Conservation (phyloP, 2,329 filamentous ascomycete species). For the Monilinia aucupariae region DNA sequence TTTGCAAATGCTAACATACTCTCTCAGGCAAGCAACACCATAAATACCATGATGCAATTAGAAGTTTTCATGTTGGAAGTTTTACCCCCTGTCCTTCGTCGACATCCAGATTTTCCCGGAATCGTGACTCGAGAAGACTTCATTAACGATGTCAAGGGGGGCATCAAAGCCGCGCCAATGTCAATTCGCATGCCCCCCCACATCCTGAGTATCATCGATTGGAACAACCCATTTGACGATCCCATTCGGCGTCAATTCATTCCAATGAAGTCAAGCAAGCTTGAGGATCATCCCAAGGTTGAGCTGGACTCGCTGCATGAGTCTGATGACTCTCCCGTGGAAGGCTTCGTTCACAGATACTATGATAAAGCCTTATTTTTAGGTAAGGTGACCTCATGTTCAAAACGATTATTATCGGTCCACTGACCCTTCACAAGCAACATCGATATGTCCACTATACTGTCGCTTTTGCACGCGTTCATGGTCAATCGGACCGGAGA, state of each 20-base stretch:
- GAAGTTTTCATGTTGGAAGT: slow-evolving; percentile 44
- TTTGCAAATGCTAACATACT: not conserved
- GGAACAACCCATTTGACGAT: slow-evolving; percentile 53
- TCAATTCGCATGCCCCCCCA: slow-evolving; percentile 56
- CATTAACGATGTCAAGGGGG: slow-evolving; percentile 48
- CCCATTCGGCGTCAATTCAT: slow-evolving; percentile 57
- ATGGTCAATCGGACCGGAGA: slow-evolving; percentile 52
- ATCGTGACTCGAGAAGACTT: slow-evolving; percentile 48
- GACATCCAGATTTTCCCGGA: slow-evolving; percentile 31
- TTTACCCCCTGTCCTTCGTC: slow-evolving; percentile 47
- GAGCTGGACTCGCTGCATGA: slow-evolving; percentile 56
- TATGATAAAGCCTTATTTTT: slow-evolving; percentile 58
- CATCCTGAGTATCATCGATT: slow-evolving; percentile 53
- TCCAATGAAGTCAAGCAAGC: slow-evolving; percentile 48
- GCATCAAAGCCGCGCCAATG: slow-evolving; percentile 53
- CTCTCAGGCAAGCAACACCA: slow-evolving; percentile 1
- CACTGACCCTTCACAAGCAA: slow-evolving; percentile 40
- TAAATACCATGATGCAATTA: slow-evolving; percentile 31
- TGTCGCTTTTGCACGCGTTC: slow-evolving; percentile 59
- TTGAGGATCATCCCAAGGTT: slow-evolving; percentile 50
- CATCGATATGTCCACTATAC: slow-evolving; percentile 56
- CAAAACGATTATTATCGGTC: not conserved
- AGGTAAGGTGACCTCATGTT: slow-evolving; percentile 38
- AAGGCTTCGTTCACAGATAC: slow-evolving; percentile 58
- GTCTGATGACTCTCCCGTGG: slow-evolving; percentile 49